Percentiles rank a stretch among this genome's conserved stretches.
Conservation (phyloP, 257 asterid species). For the Solanum habrochaites region DNA sequence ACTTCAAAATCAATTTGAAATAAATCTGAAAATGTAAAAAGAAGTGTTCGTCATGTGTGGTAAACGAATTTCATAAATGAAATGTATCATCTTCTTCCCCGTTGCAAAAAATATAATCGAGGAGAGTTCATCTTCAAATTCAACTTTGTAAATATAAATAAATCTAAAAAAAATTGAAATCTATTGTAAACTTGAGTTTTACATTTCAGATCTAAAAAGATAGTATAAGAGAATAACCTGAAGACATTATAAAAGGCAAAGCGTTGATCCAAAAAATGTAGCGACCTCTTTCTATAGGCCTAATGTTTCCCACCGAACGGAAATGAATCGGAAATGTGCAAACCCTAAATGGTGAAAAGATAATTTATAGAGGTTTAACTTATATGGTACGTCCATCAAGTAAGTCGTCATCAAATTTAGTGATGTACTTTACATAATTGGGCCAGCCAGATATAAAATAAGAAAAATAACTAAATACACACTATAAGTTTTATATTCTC, state of each 20-base stretch:
- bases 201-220: too few relatives aligned
- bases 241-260: neutral
- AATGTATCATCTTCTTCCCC: neutral
- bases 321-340: neutral
- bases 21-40: neutral
- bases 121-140: neutral
- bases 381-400: neutral
- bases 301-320: neutral
- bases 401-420: neutral
- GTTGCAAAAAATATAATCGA: too few relatives aligned
- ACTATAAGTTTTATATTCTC: too few relatives aligned
- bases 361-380: too few relatives aligned
- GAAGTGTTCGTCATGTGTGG: neutral
- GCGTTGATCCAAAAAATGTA: neutral
- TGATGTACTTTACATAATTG: neutral
- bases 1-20: too few relatives aligned
- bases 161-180: neutral
- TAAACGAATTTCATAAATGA: too few relatives aligned
- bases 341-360: neutral
- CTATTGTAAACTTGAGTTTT: neutral
- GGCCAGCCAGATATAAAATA: too few relatives aligned
- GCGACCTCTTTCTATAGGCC: neutral
- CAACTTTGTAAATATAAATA: too few relatives aligned
- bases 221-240: neutral
- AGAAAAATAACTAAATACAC: too few relatives aligned